phyloP scores from a whole-genome alignment of 1,284 basidiomycete species.

The Ganoderma lingzhi region DNA sequence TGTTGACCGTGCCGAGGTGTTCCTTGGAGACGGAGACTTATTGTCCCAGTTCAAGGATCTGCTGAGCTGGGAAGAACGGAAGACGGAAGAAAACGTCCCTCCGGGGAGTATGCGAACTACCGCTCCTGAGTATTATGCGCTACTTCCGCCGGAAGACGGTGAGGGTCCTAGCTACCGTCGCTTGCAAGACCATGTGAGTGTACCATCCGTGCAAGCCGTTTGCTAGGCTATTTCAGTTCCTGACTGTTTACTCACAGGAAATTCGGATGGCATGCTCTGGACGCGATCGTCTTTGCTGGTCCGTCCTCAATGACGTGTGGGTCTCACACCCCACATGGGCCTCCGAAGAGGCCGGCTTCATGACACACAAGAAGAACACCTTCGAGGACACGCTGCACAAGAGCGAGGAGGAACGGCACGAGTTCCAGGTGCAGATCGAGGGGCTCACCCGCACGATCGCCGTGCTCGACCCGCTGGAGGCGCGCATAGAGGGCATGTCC shows the following conservation, averaged over 20 bases:
- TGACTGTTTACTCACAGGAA: slow-evolving; percentile 62
- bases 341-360: slow-evolving; percentile 94
- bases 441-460: slow-evolving; percentile 93
- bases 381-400: slow-evolving; percentile 98
- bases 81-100: slow-evolving; percentile 77
- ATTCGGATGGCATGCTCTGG: slow-evolving; percentile 92
- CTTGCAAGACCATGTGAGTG: slow-evolving; percentile 84
- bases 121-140: slow-evolving; percentile 72
- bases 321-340: slow-evolving; percentile 98
- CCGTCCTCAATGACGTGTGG: slow-evolving; percentile 96
- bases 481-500: slow-evolving; percentile 90
- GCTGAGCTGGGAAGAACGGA: slow-evolving; percentile 79
- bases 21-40: slow-evolving; percentile 85
- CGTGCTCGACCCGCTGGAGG: slow-evolving; percentile 89
- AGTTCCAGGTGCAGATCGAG: slow-evolving; percentile 97
- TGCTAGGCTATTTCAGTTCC: not conserved
- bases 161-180: slow-evolving; percentile 92
- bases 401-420: slow-evolving; percentile 98
- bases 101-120: slow-evolving; percentile 79
- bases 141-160: slow-evolving; percentile 75
- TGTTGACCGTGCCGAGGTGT: slow-evolving; percentile 81
- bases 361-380: slow-evolving; percentile 96
- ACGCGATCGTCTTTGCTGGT: slow-evolving; percentile 94
- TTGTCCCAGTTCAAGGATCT: slow-evolving; percentile 90
- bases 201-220: slow-evolving; percentile 6